These are phyloP conservation scores for Sporothrix sp. DNA, from an alignment of 2,329 filamentous ascomycete genomes.

Conservation along the genomic window DNA sequence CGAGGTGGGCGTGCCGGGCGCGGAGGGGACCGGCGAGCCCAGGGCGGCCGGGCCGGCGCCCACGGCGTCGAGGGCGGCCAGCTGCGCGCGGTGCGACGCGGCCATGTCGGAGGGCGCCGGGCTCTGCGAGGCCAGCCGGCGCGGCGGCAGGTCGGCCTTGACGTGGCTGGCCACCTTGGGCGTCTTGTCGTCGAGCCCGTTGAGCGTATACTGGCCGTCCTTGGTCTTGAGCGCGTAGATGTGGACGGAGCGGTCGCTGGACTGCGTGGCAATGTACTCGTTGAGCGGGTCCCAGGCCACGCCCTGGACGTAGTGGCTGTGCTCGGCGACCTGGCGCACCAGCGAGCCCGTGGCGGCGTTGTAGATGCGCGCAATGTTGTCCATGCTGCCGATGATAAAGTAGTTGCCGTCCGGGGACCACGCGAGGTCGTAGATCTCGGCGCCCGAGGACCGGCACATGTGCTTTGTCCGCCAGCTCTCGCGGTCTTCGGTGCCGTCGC, in stretches of 20 bases:
- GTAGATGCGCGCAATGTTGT: constrained; percentile 95
- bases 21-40: constrained; percentile 79
- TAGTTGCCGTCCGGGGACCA: constrained; percentile 97
- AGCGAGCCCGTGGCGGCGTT: constrained; percentile 63
- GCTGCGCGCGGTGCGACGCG: constrained; percentile 46
- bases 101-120: constrained; percentile 76
- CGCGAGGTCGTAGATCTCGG: constrained; percentile 95
- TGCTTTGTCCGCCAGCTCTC: constrained; percentile 95
- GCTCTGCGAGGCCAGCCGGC: constrained; percentile 82
- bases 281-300: constrained; percentile 98
- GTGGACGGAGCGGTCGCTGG: constrained; percentile 93
- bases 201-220: constrained; percentile 83
- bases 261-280: constrained; percentile 96
- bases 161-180: constrained; percentile 70
- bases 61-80: constrained; percentile 44
- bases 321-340: constrained; percentile 89
- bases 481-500: constrained; percentile 82
- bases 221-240: constrained; percentile 95
- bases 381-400: constrained; percentile 99
- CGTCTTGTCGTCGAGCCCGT: constrained; percentile 51
- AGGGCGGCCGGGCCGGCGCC: constrained; percentile 32
- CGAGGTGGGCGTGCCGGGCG: constrained; percentile 86
- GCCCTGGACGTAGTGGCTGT: constrained; percentile 96
- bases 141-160: constrained; percentile 82
- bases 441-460: constrained; percentile 91